Base-by-base conservation (phyloP, 768 basidiomycete species). In the Mycena sanguinolenta region DNA sequence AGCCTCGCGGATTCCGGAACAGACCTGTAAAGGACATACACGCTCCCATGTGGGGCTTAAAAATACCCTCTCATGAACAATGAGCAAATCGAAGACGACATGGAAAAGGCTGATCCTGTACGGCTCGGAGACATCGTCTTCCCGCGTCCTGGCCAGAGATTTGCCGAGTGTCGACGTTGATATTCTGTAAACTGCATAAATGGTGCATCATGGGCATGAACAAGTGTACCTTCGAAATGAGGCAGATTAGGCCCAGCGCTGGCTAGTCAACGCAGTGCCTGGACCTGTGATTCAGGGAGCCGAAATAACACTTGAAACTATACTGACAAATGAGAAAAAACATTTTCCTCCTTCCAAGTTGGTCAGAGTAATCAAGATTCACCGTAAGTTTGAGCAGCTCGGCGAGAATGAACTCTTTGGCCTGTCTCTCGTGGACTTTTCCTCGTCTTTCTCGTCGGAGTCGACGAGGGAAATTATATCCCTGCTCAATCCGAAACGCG, bases 291-390 rank as follows among this genome's bases (percentile, higher is more conserved):
- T 39, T 34, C 55, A 19, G 74, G 42, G 57, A 30, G 66, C 21
- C 19, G n/a, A n/a, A 54, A 30, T 46, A n/a, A 28, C 25, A 42
- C 53, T 58, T 34, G 12, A 34, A 14, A 39, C 30, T 65, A 34
- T 21, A 90, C 93, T 79, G 70, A 93, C 95, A 90, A 74, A 97
- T 89, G 36, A 97, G 90, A 58, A 88, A 85, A 75, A 93, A 94
- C 92, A 96, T 96, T 80, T 93, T 93, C 67, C 95, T 82, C 68
- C 95, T 82, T 5, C 97, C 97, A 68, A 93, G 94, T 79, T 98
- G 95, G 81, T 99, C 97, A 0, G 91, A 88, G 75, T 97, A 98
- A 79, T 98, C 97, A 30, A 96, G 83, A 69, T 92, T 88, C 4
- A 92, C 85, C 0, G 94, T 94, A 34, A 97, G 82, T 73, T 86